Evolutionary conservation across 306 rosid genomes (phyloP), one percentile per base, ranked within the genome.

Genomic region (Vigna nakashimae): DNA sequence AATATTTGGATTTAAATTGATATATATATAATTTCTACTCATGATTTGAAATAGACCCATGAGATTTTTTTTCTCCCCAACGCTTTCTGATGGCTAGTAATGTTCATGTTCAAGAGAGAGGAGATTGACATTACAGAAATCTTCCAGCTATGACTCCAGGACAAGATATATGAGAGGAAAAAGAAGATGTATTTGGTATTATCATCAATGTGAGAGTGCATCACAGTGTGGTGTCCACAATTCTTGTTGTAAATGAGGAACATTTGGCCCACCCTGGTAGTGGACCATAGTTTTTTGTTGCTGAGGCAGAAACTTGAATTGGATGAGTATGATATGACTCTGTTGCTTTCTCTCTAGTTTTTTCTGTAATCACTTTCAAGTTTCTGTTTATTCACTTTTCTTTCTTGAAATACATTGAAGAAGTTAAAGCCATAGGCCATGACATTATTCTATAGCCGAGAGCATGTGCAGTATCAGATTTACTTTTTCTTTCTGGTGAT

Each of bases 171-270:
- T 52, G 65, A 7, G 48, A 9, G 45, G 5, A 30, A 40, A 42
- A 42, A 57, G 49, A 5, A 63, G 18, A 43, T 7, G 26, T 67
- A 65, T 60, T 78, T 81, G 88, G 87, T 38, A 51, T 80, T 73
- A 82, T 87, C 82, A 75, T 80, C 84, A 77, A 85, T 82, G 26
- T 59, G 70, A 68, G 57, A 78, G 81, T 75, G 85, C 91, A 83
- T 57, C 65, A 81, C 57, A 71, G 69, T 58, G 81, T 80, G 75
- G 65, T 79, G 86, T 86, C 83, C 85, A 87, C 82, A 87, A 73
- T 79, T 80, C 78, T 64, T 67, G 65, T 48, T 76, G 55, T 72
- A 70, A 79, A 71, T 65, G 74, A 72, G 76, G 74, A 77, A 80
- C 75, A 73, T 58, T 4, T 55, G 91, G 93, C 79, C 86, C 88